Evolutionary conservation across 257 asterid genomes (phyloP).

Genomic region (Apocynum venetum): DNA sequence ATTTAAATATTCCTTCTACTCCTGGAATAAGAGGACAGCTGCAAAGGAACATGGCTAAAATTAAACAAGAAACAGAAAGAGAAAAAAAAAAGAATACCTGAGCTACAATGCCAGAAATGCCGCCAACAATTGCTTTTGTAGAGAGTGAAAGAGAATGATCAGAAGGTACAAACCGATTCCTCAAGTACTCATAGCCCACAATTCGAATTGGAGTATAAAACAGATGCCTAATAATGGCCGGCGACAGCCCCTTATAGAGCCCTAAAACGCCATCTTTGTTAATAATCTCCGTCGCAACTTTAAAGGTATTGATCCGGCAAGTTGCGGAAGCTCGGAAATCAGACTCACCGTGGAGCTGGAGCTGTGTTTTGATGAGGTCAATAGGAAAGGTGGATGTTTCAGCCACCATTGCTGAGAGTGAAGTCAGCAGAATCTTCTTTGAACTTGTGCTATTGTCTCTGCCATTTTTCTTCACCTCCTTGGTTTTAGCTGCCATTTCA

Average conservation of each 20-base stretch:
- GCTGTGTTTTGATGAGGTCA: slow-evolving; percentile 74
- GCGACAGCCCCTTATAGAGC: slow-evolving; percentile 63
- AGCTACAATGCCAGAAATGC: slow-evolving; percentile 79
- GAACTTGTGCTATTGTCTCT: slow-evolving; percentile 9
- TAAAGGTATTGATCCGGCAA: slow-evolving; percentile 40
- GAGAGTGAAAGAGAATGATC: slow-evolving; percentile 45
- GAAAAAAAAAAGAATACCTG: slow-evolving; percentile 42
- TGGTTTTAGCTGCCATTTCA: slow-evolving; percentile 3
- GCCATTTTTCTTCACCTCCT: background rate
- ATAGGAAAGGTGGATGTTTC: slow-evolving; percentile 86
- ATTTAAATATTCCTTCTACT: background rate
- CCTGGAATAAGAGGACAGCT: background rate
- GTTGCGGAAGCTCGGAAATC: slow-evolving; percentile 13
- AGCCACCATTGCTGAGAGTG: slow-evolving; percentile 70
- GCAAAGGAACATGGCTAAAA: background rate
- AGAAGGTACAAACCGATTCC: slow-evolving; percentile 33
- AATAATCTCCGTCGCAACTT: slow-evolving; percentile 39
- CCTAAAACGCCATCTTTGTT: slow-evolving; percentile 60
- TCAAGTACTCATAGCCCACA: slow-evolving; percentile 68
- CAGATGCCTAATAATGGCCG: slow-evolving; percentile 65
- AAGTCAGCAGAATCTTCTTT: slow-evolving; percentile 50
- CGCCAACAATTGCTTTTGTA: slow-evolving; percentile 60
- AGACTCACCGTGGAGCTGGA: slow-evolving; percentile 78
- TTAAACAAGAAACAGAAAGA: background rate
- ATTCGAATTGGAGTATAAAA: slow-evolving; percentile 80